Percentiles rank a stretch among this genome's conserved stretches.
phyloP scores from a whole-genome alignment of 805 yeast genomes.

The Starmerella roubikii region DNA sequence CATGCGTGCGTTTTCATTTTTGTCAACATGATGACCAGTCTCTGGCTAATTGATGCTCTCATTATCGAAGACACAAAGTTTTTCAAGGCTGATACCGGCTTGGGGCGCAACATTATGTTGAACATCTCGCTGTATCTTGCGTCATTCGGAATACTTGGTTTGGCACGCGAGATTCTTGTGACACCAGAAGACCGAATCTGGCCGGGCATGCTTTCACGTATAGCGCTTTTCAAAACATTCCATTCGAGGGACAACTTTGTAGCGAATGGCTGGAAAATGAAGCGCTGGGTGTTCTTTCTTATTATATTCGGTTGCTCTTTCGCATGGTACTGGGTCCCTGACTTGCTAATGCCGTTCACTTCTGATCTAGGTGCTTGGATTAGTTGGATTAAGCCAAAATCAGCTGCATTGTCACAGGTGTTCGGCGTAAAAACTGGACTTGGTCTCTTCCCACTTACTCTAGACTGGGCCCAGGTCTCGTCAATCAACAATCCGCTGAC shows the following conservation, averaged over 20 bases:
- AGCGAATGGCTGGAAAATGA: conserved; percentile 49
- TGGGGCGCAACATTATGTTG: conserved; percentile 43
- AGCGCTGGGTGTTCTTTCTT: conserved; percentile 38
- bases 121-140: conserved; percentile 46
- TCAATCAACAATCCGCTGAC: conserved; percentile 42
- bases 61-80: conserved; percentile 32
- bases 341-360: conserved; percentile 44
- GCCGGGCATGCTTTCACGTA: conserved; percentile 52
- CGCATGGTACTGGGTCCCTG: conserved; percentile 51
- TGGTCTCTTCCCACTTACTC: conserved; percentile 52
- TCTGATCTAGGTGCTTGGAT: conserved; percentile 43
- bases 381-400: conserved; percentile 48
- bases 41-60: conserved; percentile 20
- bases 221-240: conserved; percentile 44
- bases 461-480: conserved; percentile 58
- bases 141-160: conserved; percentile 57
- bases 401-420: conserved; percentile 47
- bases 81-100: conserved; percentile 34
- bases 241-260: conserved; percentile 36
- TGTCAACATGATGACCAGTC: conserved; percentile 19
- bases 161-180: conserved; percentile 46
- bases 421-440: conserved; percentile 52
- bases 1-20: conserved; percentile 41
- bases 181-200: conserved; percentile 55
- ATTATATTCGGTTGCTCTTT: conserved; percentile 33